Conservation (phyloP, 257 asterid genomes). For the Plantago major region DNA sequence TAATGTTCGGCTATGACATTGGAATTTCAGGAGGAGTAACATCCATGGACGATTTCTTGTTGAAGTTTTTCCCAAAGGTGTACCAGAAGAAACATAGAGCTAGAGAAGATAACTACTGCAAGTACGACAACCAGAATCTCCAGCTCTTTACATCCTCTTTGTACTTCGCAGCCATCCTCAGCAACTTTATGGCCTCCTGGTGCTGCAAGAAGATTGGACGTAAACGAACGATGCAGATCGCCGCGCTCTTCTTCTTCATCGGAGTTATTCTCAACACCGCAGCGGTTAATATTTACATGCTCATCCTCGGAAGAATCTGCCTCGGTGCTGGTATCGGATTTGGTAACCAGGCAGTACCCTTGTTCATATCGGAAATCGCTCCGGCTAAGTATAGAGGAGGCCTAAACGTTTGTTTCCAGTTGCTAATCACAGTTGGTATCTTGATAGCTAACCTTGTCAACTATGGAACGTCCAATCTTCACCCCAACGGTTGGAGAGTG, state of each 20-base stretch:
- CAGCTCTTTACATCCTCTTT: slow-evolving; percentile 52
- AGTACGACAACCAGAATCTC: slow-evolving; percentile 38
- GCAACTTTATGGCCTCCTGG: slow-evolving; percentile 46
- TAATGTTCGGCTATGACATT: slow-evolving; percentile 28
- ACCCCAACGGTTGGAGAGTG: too few species aligned
- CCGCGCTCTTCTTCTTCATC: too few species aligned
- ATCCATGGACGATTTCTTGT: slow-evolving; percentile 51
- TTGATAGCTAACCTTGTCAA: slow-evolving; percentile 41
- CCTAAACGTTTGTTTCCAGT: slow-evolving; percentile 44
- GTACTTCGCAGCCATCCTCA: slow-evolving; percentile 38
- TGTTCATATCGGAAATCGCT: slow-evolving; percentile 48
- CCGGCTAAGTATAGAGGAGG: slow-evolving; percentile 43
- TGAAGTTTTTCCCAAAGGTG: slow-evolving; percentile 36
- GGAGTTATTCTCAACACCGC: too few species aligned
- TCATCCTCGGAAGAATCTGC: slow-evolving; percentile 42
- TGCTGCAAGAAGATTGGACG: slow-evolving; percentile 34
- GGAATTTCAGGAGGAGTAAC: slow-evolving; percentile 49
- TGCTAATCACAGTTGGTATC: slow-evolving; percentile 41
- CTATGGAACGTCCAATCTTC: slow-evolving; percentile 26
- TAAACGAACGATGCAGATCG: too few species aligned
- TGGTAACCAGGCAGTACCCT: slow-evolving; percentile 53
- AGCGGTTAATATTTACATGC: slow-evolving; percentile 23
- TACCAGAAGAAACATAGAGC: slow-evolving; percentile 34
- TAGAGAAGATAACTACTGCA: slow-evolving; percentile 44
- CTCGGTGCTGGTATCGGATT: slow-evolving; percentile 54